phyloP scores from a whole-genome alignment of 306 rosid genomes.

The Trifolium repens region DNA sequence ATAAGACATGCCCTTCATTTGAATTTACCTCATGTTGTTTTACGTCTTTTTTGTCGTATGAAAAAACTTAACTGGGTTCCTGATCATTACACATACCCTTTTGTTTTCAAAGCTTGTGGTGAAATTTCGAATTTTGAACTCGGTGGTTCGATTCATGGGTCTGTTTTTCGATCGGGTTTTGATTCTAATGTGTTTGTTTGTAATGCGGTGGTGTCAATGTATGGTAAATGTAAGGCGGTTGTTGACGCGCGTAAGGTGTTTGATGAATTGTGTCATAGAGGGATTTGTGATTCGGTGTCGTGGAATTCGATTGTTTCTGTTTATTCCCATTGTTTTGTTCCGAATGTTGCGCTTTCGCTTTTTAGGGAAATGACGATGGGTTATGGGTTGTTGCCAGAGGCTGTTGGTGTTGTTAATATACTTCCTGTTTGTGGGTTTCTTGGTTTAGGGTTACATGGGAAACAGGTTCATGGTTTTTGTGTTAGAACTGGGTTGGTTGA shows the following conservation, averaged over 20 bases:
- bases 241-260: conserved; percentile 63
- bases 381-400: conserved; percentile 51
- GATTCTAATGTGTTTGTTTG: conserved; percentile 75
- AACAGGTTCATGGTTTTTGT: conserved; percentile 69
- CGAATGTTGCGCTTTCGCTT: conserved; percentile 47
- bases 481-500: conserved; percentile 66
- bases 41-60: not conserved
- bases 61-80: not conserved
- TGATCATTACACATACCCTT: conserved; percentile 6
- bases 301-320: conserved; percentile 82
- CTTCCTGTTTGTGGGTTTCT: conserved; percentile 75
- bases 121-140: not conserved
- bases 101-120: not conserved
- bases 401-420: conserved; percentile 70
- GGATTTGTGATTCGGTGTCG: conserved; percentile 69
- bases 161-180: conserved; percentile 20
- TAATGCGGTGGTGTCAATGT: conserved; percentile 76
- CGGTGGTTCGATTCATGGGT: not conserved
- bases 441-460: conserved; percentile 56
- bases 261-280: conserved; percentile 62
- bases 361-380: conserved; percentile 38
- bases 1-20: not conserved
- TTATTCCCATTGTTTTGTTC: conserved; percentile 51
- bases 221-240: conserved; percentile 61
- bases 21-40: not conserved